phyloP scores from a whole-genome alignment of 352 stramenopile species.

The Peronospora farinosa region DNA sequence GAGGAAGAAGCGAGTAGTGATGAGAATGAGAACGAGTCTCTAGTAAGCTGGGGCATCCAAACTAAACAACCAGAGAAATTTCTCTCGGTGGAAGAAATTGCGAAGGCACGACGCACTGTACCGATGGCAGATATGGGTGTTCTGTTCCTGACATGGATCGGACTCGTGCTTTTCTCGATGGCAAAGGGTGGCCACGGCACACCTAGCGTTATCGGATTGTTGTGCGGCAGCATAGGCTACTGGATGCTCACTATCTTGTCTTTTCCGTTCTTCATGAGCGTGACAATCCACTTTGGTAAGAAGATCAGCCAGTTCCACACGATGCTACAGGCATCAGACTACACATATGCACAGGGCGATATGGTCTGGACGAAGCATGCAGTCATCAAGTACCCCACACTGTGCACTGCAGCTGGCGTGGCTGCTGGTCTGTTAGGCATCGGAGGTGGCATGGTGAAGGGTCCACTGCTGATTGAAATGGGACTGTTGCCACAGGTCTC shows the following conservation, averaged over 20 bases:
- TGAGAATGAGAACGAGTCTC: constrained; percentile 49
- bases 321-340: constrained; percentile 63
- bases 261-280: constrained; percentile 63
- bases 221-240: constrained; percentile 61
- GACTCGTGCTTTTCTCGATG: constrained; percentile 71
- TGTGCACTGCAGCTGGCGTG: constrained; percentile 67
- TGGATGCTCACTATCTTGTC: constrained; percentile 54
- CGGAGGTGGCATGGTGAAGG: constrained; percentile 88
- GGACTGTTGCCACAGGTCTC: constrained; percentile 82
- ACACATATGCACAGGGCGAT: constrained; percentile 93
- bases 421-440: constrained; percentile 81
- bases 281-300: constrained; percentile 70
- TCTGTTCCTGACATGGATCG: constrained; percentile 73
- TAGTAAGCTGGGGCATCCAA: constrained; percentile 44
- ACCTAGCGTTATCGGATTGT: constrained; percentile 63
- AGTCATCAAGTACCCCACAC: constrained; percentile 77
- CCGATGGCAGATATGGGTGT: constrained; percentile 57
- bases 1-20: constrained; percentile 39
- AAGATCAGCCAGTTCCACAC: constrained; percentile 60
- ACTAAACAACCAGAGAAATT: constrained; percentile 27
- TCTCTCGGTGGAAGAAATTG: constrained; percentile 47
- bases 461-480: constrained; percentile 87
- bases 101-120: constrained; percentile 42
- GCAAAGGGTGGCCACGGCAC: constrained; percentile 71
- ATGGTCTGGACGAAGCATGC: constrained; percentile 90